Evolutionary conservation across 1,284 basidiomycete genomes (phyloP).

Genomic region (Cutaneotrichosporon cutaneum): DNA sequence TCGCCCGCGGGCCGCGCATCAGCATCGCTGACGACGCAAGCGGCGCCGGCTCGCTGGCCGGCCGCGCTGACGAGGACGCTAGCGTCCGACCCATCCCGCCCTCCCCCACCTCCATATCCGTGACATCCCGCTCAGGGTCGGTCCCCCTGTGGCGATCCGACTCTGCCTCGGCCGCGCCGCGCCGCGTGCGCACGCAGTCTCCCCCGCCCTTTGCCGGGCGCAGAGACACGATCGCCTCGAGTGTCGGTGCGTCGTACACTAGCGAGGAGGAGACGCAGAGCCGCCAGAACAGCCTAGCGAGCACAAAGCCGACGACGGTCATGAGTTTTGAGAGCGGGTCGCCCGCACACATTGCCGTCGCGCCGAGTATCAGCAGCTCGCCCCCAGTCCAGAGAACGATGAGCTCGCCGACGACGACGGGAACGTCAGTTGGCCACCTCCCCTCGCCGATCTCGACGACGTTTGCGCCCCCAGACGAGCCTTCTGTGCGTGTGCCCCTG

Average conservation of each 20-base stretch:
- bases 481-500: slow-evolving; percentile 62
- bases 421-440: background rate
- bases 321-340: slow-evolving; percentile 74
- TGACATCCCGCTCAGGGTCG: slow-evolving; percentile 34
- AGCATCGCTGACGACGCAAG: slow-evolving; percentile 27
- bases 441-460: slow-evolving; percentile 22
- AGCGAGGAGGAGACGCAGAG: slow-evolving; percentile 20
- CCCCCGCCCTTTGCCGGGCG: slow-evolving; percentile 1
- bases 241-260: slow-evolving; percentile 21
- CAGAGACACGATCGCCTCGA: slow-evolving; percentile 18
- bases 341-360: slow-evolving; percentile 75
- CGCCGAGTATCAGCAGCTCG: slow-evolving; percentile 14
- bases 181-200: slow-evolving; percentile 1
- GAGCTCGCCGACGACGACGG: slow-evolving; percentile 13
- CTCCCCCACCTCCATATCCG: slow-evolving; percentile 62
- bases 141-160: slow-evolving; percentile 14
- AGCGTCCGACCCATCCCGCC: slow-evolving; percentile 82
- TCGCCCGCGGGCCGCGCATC: slow-evolving; percentile 16
- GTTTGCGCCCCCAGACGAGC: slow-evolving; percentile 11
- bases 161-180: slow-evolving; percentile 8
- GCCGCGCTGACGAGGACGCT: slow-evolving; percentile 79
- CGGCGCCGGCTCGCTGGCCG: slow-evolving; percentile 11
- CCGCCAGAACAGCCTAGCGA: slow-evolving; percentile 57
- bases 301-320: slow-evolving; percentile 92
- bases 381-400: slow-evolving; percentile 10